Evolutionary conservation across 2,329 filamentous ascomycete genomes (phyloP).

Genomic region (Fusarium pseudoanthophilum): DNA sequence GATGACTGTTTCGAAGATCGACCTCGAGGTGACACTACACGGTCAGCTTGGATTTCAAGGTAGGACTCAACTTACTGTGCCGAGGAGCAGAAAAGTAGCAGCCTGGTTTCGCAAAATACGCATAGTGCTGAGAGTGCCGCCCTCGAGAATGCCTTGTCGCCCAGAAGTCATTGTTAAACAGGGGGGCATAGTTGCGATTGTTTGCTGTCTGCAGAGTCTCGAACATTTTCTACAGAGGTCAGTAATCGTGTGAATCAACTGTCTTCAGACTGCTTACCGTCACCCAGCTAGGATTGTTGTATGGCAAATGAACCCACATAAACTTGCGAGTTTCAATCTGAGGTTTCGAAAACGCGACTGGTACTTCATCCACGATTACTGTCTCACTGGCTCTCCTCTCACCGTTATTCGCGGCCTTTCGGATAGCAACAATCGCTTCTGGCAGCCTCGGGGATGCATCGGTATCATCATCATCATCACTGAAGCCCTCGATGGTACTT

Average conservation of each 20-base stretch:
- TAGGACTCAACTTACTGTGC: constrained; percentile 42
- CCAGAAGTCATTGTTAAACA: constrained; percentile 62
- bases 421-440: constrained; percentile 48
- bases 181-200: constrained; percentile 50
- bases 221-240: constrained; percentile 53
- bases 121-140: constrained; percentile 61
- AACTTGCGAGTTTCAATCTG: constrained; percentile 58
- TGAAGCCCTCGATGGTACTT: constrained; percentile 44
- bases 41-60: background rate
- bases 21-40: constrained; percentile 51
- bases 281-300: constrained; percentile 68
- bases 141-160: constrained; percentile 59
- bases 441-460: constrained; percentile 49
- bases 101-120: constrained; percentile 60
- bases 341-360: constrained; percentile 48
- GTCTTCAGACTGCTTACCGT: constrained; percentile 53
- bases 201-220: constrained; percentile 55
- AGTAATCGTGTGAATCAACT: background rate
- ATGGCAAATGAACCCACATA: constrained; percentile 68
- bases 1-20: constrained; percentile 46
- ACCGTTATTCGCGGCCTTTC: constrained; percentile 39
- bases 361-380: constrained; percentile 45
- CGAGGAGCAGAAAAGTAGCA: constrained; percentile 58
- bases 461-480: constrained; percentile 43
- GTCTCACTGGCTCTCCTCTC: constrained; percentile 41